Evolutionary conservation across 768 basidiomycete species (phyloP), one percentile per base, ranked within the genome.

Genomic region (Ramaria rubella): DNA sequence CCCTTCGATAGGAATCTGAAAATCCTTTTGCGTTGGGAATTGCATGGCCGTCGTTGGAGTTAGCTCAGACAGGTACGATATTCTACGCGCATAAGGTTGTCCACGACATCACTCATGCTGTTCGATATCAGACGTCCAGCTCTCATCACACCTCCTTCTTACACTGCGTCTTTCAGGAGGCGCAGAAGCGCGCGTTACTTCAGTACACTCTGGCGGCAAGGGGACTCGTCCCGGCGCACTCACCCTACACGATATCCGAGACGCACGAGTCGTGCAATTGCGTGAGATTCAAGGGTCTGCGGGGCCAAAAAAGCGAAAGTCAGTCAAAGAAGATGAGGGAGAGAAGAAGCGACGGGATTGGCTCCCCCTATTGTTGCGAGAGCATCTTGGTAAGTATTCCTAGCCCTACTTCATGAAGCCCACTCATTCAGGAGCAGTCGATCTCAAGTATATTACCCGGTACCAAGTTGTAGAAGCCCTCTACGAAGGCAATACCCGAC

Each of bases 11-110:
- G 48, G 49, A 29, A 33, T 12, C 5, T n/a, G 23, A 24, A 26
- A 33, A 64, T 86, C 69, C 75, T 43, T 83, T 84, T 67, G 80
- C 83, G 12, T 73, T 90, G 52, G 90, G 89, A 5, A 71, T 83
- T 45, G 77, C 80, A 62, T 91, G 89, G 89, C 87, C 88, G n/a
- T 86, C 84, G 36, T 63, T 77, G 44, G 85, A 87, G 7, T 53
- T 84, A 54, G 65, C 81, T 26, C 75, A 75, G 51, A 78, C 82
- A 59, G 72, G 89, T 86, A 67, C 64, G 82, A 5, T 49, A 11
- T 19, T 34, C 4, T 75, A 58, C 54, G 54, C 36, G 49, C 9
- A 54, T 34, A 31, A 50, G 52, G 40, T 54, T 19, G 48, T 52
- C 27, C 57, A 42, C 33, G 49, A 55, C 58, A 51, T 57, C 58